A percentile compares a stretch with the other conserved stretches of the same genome.
Evolutionary conservation across 164 flowering plant genomes (phyloP).

Genomic region (Platanus orientalis): DNA sequence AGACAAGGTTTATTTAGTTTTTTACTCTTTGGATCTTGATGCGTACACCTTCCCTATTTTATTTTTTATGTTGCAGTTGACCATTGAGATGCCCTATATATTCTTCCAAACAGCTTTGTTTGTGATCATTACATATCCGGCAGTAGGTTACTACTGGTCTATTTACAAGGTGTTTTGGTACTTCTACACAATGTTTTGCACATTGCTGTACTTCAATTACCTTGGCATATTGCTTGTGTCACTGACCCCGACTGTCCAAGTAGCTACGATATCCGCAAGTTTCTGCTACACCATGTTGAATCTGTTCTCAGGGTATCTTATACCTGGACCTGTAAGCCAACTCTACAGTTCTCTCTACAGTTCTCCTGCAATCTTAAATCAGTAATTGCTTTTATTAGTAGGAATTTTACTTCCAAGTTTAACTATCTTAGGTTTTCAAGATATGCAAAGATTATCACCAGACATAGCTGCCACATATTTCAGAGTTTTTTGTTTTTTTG

Average conservation of each 20-base stretch:
- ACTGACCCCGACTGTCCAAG: conserved; percentile 28
- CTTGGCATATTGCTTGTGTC: conserved; percentile 39
- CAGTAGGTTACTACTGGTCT: conserved; percentile 32
- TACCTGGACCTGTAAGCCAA: conserved; percentile 47
- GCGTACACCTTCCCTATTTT: neutral
- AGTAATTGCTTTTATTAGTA: too few species aligned
- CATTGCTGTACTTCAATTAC: conserved; percentile 31
- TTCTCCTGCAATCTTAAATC: too few species aligned
- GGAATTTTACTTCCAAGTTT: too few species aligned
- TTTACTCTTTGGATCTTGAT: too few species aligned
- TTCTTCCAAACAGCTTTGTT: conserved; percentile 28
- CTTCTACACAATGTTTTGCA: conserved; percentile 30
- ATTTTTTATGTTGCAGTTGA: conserved; percentile 27
- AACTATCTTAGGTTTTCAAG: too few species aligned
- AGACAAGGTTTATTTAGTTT: too few species aligned
- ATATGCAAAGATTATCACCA: too few species aligned
- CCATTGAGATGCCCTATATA: conserved; percentile 36
- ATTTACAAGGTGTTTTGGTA: conserved; percentile 37
- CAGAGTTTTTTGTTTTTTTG: too few species aligned
- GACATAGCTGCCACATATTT: too few species aligned
- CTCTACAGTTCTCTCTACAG: too few species aligned
- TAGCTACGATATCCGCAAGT: conserved; percentile 30
- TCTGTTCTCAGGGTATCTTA: conserved; percentile 48
- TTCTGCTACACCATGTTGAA: conserved; percentile 36
- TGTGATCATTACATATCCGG: conserved; percentile 33